Conservation (phyloP, 1,139 yeast genomes). For the Taiozyma sp. region DNA sequence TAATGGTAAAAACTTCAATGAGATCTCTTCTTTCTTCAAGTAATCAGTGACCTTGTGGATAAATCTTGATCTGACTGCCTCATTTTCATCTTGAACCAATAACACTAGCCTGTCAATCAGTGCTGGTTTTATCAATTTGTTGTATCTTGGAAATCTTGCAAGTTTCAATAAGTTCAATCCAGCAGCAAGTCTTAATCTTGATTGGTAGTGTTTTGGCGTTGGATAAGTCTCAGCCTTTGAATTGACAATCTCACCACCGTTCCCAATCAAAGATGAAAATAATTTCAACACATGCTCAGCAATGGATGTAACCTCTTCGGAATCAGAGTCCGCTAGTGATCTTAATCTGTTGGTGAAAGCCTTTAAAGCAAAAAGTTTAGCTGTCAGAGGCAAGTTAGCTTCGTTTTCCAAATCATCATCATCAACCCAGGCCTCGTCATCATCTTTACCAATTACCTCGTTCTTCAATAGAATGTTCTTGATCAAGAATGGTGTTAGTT, state of each 20-base stretch:
- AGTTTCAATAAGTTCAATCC: conserved; percentile 62
- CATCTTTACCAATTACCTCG: conserved; percentile 24
- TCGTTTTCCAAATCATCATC: conserved; percentile 37
- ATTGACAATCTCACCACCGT: conserved; percentile 76
- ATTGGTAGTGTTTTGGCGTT: conserved; percentile 61
- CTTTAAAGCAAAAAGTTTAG: conserved; percentile 51
- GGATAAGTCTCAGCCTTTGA: conserved; percentile 40
- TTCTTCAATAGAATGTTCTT: conserved; percentile 56
- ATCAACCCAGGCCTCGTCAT: conserved; percentile 43
- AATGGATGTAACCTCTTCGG: conserved; percentile 28
- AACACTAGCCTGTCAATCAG: conserved; percentile 49
- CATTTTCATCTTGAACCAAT: conserved; percentile 62
- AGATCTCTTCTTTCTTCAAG: conserved; percentile 46
- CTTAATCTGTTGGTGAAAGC: conserved; percentile 61
- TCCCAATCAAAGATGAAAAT: conserved; percentile 59
- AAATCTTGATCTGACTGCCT: conserved; percentile 50
- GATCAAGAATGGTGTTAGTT: conserved; percentile 54
- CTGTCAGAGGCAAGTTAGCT: conserved; percentile 29
- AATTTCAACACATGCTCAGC: conserved; percentile 66
- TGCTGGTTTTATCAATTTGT: conserved; percentile 45
- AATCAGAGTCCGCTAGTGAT: conserved; percentile 33
- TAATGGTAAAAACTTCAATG: conserved; percentile 62
- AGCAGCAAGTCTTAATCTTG: conserved; percentile 61
- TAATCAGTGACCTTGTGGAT: conserved; percentile 46
- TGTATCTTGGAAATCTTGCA: conserved; percentile 50